Conservation (phyloP, 2,329 filamentous ascomycete species). For the Trichoderma sp. region DNA sequence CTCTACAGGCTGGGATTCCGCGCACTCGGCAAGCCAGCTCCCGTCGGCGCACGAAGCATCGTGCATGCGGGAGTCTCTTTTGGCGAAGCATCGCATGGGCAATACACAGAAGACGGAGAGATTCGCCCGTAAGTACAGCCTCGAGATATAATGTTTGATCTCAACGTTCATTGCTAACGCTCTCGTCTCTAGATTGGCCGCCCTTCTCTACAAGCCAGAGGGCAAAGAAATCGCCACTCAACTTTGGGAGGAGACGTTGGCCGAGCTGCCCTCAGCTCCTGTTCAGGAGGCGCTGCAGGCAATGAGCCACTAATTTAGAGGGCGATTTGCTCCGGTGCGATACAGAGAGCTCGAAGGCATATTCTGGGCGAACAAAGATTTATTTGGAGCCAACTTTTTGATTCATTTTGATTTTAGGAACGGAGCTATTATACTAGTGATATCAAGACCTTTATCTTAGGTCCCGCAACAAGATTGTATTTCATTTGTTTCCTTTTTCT, state of each 20-base stretch:
- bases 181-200: not conserved
- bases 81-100: not conserved
- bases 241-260: not conserved
- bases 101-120: slow-evolving; percentile 1
- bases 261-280: not conserved
- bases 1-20: not conserved
- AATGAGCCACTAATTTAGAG: not conserved
- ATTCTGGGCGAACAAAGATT: not conserved
- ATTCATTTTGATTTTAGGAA: not conserved
- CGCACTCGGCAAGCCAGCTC: not conserved
- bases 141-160: not conserved
- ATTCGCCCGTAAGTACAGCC: not conserved
- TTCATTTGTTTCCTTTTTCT: not conserved
- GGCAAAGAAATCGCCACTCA: not conserved
- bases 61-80: not conserved
- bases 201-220: not conserved
- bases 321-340: not conserved
- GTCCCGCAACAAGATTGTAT: not conserved
- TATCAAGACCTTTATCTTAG: not conserved
- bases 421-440: not conserved
- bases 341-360: not conserved
- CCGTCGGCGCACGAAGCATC: not conserved
- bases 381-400: not conserved
- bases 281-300: not conserved
- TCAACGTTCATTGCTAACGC: not conserved